Base-by-base conservation (phyloP, 2,329 filamentous ascomycete species). In the Stachybotrys echinatus region DNA sequence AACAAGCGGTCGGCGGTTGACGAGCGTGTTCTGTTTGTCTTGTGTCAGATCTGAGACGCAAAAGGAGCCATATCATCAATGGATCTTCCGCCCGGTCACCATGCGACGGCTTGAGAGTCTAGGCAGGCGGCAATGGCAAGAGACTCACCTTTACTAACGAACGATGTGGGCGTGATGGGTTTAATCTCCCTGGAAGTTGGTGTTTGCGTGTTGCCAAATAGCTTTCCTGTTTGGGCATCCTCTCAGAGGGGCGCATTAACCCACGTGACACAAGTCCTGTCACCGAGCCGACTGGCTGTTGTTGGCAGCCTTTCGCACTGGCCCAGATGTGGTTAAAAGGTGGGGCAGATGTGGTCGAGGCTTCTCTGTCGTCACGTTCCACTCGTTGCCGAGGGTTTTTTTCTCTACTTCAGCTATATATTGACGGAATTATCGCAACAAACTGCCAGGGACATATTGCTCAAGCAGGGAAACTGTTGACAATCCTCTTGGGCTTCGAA, bases 1-100 rank as follows among this genome's bases (percentile, higher is more conserved):
- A 40, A 40, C n/a, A 40, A 18, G 38, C 38, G 38, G 38, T 57
- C 49, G 57, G 54, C 56, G 55, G 56, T 48, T 48, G 56, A 45
- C 47, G 45, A 52, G 27, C 27, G 27, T 34, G 27, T 34, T 34
- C 27, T 34, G 14, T 34, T 10, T 34, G 27, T 34, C 27, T 34
- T 14, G 27, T 34, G 27, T 34, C 5, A 34, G 27, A 34, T 10
- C 2, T 34, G 27, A 34, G 27, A 34, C 3, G 27, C 27, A 34
- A 31, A 31, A 31, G 14, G 14, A 34, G 27, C 27, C 27, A 34
- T 34, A 8, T 10, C 27, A 5, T n/a, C n/a, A n/a, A n/a, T n/a
- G n/a, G n/a, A n/a, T n/a, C n/a, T n/a, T n/a, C n/a, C n/a, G n/a
- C n/a, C n/a, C n/a, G n/a, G n/a, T n/a, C n/a, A n/a, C n/a, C n/a